Percentiles rank a stretch among this genome's conserved stretches.
These are phyloP conservation scores for Microthlaspi erraticum DNA, from an alignment of 345 rosid genomes.

Conservation along the genomic window DNA sequence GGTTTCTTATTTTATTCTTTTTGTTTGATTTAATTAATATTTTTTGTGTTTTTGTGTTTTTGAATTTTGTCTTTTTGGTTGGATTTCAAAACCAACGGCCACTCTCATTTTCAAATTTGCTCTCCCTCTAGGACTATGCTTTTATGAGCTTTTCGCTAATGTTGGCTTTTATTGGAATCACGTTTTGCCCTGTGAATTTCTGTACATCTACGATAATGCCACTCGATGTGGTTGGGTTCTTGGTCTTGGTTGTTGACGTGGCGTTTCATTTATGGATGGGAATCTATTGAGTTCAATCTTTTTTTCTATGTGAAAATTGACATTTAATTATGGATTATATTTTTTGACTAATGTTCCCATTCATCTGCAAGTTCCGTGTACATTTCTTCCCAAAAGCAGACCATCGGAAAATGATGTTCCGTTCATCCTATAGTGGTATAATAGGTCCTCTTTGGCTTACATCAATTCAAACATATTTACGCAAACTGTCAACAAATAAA, in stretches of 20 bases:
- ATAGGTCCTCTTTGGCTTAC: too few species aligned
- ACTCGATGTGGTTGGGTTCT: neutral
- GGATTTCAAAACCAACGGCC: conserved; percentile 70
- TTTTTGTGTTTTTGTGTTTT: conserved; percentile 13
- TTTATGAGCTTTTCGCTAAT: neutral
- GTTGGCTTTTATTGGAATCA: conserved; percentile 33
- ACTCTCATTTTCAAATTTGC: conserved; percentile 69
- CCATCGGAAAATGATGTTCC: too few species aligned
- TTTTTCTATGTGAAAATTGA: neutral
- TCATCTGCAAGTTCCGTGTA: too few species aligned
- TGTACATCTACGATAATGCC: conserved; percentile 24
- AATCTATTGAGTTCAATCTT: neutral
- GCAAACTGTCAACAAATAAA: too few species aligned
- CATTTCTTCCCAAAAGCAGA: too few species aligned
- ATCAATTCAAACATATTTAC: too few species aligned
- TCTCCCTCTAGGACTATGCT: conserved; percentile 44
- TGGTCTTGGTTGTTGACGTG: neutral
- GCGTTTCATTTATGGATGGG: conserved; percentile 14
- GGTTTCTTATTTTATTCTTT: conserved; percentile 16
- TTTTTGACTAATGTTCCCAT: too few species aligned
- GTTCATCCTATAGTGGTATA: too few species aligned
- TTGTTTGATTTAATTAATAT: neutral
- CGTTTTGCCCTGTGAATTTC: conserved; percentile 29
- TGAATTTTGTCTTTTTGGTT: conserved; percentile 51
- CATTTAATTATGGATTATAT: neutral